A percentile compares a stretch with the other conserved stretches of the same genome.
Conservation (phyloP, 2,329 filamentous ascomycete species). For the Beauveria pseudobassiana region DNA sequence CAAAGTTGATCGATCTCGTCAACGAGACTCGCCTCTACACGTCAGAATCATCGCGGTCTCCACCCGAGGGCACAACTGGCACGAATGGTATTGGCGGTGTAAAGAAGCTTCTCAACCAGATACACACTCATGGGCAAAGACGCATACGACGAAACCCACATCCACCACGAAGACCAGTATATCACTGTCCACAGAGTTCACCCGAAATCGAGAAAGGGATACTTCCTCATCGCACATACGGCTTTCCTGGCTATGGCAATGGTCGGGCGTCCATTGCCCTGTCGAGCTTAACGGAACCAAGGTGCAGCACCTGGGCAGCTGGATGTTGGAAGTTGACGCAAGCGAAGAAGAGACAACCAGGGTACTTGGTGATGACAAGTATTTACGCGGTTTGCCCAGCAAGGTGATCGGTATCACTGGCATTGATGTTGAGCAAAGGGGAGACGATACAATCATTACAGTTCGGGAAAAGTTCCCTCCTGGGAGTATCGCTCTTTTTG, state of each 20-base stretch:
- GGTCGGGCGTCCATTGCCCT: slow-evolving; percentile 72
- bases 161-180: slow-evolving; percentile 94
- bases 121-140: slow-evolving; percentile 97
- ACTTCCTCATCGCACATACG: slow-evolving; percentile 93
- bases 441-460: slow-evolving; percentile 68
- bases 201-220: slow-evolving; percentile 83
- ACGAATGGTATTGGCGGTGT: slow-evolving; percentile 80
- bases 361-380: slow-evolving; percentile 60
- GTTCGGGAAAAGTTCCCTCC: slow-evolving; percentile 81
- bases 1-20: slow-evolving; percentile 85
- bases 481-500: slow-evolving; percentile 88
- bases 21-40: slow-evolving; percentile 79
- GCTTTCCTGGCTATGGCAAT: slow-evolving; percentile 84
- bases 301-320: slow-evolving; percentile 79
- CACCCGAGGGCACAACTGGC: slow-evolving; percentile 53
- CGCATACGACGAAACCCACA: slow-evolving; percentile 88
- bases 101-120: slow-evolving; percentile 89
- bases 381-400: slow-evolving; percentile 77
- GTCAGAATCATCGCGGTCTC: slow-evolving; percentile 60
- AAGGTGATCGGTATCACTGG: slow-evolving; percentile 67
- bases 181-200: slow-evolving; percentile 95
- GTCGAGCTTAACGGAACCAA: slow-evolving; percentile 78
- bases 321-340: slow-evolving; percentile 85
- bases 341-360: slow-evolving; percentile 59
- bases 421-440: slow-evolving; percentile 63